Evolutionary conservation across 331 rosid genomes (phyloP).

Genomic region (Quercus lobata): DNA sequence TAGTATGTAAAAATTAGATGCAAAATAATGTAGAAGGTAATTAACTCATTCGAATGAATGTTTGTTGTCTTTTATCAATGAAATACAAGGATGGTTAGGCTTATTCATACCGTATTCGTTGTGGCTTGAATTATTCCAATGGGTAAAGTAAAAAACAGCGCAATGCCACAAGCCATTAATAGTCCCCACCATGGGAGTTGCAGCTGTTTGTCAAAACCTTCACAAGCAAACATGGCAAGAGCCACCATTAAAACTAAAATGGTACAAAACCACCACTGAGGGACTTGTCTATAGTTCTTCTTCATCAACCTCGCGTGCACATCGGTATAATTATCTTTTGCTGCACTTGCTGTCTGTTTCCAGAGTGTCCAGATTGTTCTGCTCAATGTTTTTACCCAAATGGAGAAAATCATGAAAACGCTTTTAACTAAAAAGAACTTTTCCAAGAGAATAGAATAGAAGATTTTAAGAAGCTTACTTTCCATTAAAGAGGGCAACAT

Average conservation of each 20-base stretch:
- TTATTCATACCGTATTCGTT: constrained; percentile 48
- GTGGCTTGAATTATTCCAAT: constrained; percentile 86
- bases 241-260: constrained; percentile 37
- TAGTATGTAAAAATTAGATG: background rate
- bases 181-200: constrained; percentile 97
- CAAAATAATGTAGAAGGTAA: background rate
- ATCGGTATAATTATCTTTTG: constrained; percentile 36
- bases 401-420: constrained; percentile 4
- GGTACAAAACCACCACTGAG: constrained; percentile 72
- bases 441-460: background rate
- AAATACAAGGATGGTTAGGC: background rate
- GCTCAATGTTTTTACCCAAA: background rate
- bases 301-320: constrained; percentile 80
- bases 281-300: constrained; percentile 68
- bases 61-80: background rate
- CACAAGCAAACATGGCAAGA: constrained; percentile 47
- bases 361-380: constrained; percentile 47
- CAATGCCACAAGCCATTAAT: constrained; percentile 50
- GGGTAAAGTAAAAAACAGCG: constrained; percentile 70
- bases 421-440: background rate
- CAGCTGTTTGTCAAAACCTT: constrained; percentile 65
- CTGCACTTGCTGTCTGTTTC: constrained; percentile 33
- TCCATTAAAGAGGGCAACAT: constrained; percentile 86
- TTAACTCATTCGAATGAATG: background rate
- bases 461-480: constrained; percentile 43